Percentiles rank a stretch among this genome's conserved stretches.
Conservation (phyloP, 495 filamentous ascomycete species). For the Hypoxylon lenormandii region DNA sequence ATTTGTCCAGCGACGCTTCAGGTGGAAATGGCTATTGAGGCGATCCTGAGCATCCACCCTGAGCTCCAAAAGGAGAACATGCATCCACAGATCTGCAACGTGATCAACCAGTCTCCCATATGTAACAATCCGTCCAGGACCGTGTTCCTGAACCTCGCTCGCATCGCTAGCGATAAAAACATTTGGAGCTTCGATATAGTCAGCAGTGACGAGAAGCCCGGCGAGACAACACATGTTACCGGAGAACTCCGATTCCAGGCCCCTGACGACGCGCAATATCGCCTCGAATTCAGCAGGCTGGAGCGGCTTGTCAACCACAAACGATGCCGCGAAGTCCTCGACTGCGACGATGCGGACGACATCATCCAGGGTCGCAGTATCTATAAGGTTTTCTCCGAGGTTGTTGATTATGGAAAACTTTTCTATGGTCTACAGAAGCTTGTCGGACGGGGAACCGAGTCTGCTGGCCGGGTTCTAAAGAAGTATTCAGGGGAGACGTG, state of each 20-base stretch:
- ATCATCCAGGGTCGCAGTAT: conserved; percentile 60
- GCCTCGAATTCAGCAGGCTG: conserved; percentile 55
- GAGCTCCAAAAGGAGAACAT: conserved; percentile 28
- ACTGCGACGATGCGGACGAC: conserved; percentile 42
- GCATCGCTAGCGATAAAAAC: conserved; percentile 3
- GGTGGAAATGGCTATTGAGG: conserved; percentile 61
- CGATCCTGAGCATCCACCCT: conserved; percentile 54
- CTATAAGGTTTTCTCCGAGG: conserved; percentile 35
- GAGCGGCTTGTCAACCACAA: conserved; percentile 56
- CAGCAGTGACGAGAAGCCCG: conserved; percentile 9
- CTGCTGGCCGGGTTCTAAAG: conserved; percentile 58
- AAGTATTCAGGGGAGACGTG: conserved; percentile 48
- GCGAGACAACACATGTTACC: conserved; percentile 14
- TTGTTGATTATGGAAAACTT: conserved; percentile 36
- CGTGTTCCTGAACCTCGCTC: conserved; percentile 12
- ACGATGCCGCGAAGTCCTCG: conserved; percentile 46
- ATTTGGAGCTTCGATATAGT: conserved; percentile 15
- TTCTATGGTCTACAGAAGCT: conserved; percentile 61
- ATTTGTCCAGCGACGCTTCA: conserved; percentile 62
- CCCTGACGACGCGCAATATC: conserved; percentile 33
- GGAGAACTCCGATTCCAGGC: conserved; percentile 48
- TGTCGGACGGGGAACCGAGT: conserved; percentile 56
- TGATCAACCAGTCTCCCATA: conserved; percentile 55
- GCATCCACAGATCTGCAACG: conserved; percentile 50
- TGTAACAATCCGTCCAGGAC: conserved; percentile 52